Evolutionary conservation across 371 early-diverging fungal species (phyloP).

Genomic region (Lichtheimia hyalospora): DNA sequence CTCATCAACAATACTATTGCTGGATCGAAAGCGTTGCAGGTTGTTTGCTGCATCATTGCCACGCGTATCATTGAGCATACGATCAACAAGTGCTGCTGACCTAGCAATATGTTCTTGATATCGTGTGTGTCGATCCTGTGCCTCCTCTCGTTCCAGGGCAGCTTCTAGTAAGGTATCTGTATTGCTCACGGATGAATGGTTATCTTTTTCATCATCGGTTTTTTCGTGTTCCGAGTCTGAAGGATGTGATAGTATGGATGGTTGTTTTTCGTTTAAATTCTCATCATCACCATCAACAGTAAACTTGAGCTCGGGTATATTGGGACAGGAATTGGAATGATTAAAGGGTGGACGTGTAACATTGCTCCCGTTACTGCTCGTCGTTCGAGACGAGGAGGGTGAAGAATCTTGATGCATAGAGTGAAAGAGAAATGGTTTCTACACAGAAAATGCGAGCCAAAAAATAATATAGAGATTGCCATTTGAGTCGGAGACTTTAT

Average conservation of each 20-base stretch:
- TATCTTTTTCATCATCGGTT: not conserved
- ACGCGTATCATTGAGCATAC: constrained; percentile 28
- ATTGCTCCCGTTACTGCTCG: not conserved
- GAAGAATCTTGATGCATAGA: too few species aligned
- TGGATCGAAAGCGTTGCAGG: constrained; percentile 6
- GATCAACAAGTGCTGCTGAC: constrained; percentile 40
- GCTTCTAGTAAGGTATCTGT: constrained; percentile 41
- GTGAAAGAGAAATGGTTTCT: too few species aligned
- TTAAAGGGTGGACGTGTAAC: not conserved
- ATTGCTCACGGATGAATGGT: not conserved
- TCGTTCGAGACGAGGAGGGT: too few species aligned
- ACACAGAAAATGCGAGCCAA: too few species aligned
- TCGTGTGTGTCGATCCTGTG: constrained; percentile 36
- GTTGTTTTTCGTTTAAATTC: not conserved
- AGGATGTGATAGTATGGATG: not conserved
- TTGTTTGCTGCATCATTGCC: constrained; percentile 4
- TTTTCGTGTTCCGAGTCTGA: not conserved
- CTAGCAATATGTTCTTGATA: constrained; percentile 46
- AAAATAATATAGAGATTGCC: too few species aligned
- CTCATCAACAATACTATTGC: constrained; percentile 1
- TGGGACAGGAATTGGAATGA: not conserved
- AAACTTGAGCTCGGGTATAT: not conserved
- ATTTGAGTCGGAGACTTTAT: too few species aligned
- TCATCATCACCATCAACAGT: not conserved
- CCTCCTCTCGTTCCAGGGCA: constrained; percentile 40